Evolutionary conservation across 805 yeast species (phyloP), one percentile per base, ranked within the genome.

Genomic region (Candida germanica): DNA sequence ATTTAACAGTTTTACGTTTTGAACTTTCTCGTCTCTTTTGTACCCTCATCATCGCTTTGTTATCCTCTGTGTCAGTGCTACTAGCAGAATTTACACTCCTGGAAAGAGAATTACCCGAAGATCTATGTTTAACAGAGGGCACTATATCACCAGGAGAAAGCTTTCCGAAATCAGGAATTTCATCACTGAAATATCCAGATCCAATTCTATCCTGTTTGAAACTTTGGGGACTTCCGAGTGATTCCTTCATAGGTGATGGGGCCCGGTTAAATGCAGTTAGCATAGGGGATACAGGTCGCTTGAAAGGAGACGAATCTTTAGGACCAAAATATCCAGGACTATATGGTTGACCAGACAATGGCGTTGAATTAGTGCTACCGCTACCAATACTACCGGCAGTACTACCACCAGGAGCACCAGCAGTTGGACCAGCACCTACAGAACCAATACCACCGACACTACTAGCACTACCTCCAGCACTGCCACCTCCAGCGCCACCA

Each of bases 51-150:
- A 79, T 55, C 2, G 73, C 63, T 31, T 59, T 58, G 17, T 38
- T 39, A 16, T 77, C 87, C 49, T 81, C 91, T 8, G 73, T 78
- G 48, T 83, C 89, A 0, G 89, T 81, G 9, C 79, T 74, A 0
- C 84, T 73, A 0, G 78, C 73, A 1, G 79, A 72, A 75, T 39
- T 40, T 26, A 69, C 35, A 58, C 44, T 35, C 51, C 58, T 35
- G 6, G 33, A 46, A 11, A 63, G 47, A 4, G 68, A 60, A 21
- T 47, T 47, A 10, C 46, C 46, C 1, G 59, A 51, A 2, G 53
- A 37, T 24, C 58, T 39, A 25, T 56, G 56, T 32, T 42, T 48
- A 6, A 28, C 28, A 5, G 36, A 14, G 4, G 39, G 22, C 5
- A 13, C 12, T 10, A 10, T 27, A 3, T 32, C 41, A 29, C 15